Conservation (phyloP, 176 grass and related monocot genomes). For the Oryza glaberrima region DNA sequence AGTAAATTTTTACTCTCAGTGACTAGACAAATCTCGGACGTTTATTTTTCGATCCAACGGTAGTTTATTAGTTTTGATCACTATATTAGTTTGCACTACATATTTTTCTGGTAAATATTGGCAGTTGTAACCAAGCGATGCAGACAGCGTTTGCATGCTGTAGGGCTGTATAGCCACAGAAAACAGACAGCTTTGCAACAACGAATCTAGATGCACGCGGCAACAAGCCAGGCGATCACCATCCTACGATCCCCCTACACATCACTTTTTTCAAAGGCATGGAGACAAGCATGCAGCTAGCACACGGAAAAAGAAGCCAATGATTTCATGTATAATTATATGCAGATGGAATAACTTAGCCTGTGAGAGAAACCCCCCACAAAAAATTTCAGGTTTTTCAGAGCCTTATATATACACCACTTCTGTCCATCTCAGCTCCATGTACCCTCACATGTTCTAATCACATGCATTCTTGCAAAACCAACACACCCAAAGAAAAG, state of each 20-base stretch:
- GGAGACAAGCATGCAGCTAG: background rate
- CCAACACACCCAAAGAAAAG: background rate
- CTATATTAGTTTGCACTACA: too few species aligned
- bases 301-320: background rate
- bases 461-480: background rate
- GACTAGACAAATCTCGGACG: too few species aligned
- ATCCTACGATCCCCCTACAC: background rate
- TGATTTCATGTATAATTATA: background rate
- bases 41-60: too few species aligned
- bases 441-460: background rate
- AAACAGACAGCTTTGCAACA: background rate
- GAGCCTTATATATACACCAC: background rate
- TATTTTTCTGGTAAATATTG: background rate
- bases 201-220: background rate
- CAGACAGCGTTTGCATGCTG: background rate
- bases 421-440: background rate
- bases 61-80: too few species aligned
- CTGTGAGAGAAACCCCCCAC: background rate
- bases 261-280: background rate
- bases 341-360: constrained; percentile 34
- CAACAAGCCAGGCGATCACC: background rate
- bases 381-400: background rate
- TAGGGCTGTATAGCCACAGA: background rate
- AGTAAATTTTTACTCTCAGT: too few species aligned
- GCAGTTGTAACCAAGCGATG: background rate